Base-by-base conservation (phyloP, 2,329 filamentous ascomycete species). In the Lasiodiplodia sp. region DNA sequence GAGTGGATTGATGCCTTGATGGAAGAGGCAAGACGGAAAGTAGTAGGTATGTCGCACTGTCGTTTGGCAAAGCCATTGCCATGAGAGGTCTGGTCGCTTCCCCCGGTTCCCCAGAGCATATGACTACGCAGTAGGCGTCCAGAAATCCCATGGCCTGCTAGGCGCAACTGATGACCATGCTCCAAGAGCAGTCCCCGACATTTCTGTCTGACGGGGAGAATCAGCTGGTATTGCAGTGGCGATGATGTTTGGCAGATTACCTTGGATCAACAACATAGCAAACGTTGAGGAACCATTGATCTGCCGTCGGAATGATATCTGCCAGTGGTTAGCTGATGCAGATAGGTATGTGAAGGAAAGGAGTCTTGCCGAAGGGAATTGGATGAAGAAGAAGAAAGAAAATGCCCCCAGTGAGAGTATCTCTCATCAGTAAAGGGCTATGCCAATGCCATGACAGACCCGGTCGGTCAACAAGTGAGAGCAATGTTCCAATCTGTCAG, bases 151-250 rank as follows among this genome's bases (percentile, higher is more conserved):
- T 16, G 38, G 38, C 28, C 25, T 10, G 12, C 53, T 56, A 11
- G 8, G 28, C 53, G 5, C 53, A 31, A 37, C 53, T 25, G 23
- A 18, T n/a, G 14, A 5, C 53, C 53, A 56, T 56, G 25, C 53
- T 55, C 53, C n/a, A 37, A n/a, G 14, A 34, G 53, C 25, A 18
- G 53, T 16, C 53, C n/a, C 53, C 53, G 53, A 56, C 53, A 56
- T 56, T 56, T 16, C 53, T 56, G 53, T 56, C 53, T 56, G 53
- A 56, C 53, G 18, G 16, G 25, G 28, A 56, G 28, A 16, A n/a
- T 2, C 14, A 21, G 53, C 12, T 31, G 53, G 25, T 25, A 7
- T 21, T n/a, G 53, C 28, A 18, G n/a, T n/a, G 53, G 31, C 37
- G 14, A 23, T 52, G 49, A 23, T 52, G 1, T 52, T 25, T 8